Percentiles rank a stretch among this genome's conserved stretches.
phyloP scores from a whole-genome alignment of 2,329 filamentous ascomycete genomes.

The Dactylellina parvicollis region DNA sequence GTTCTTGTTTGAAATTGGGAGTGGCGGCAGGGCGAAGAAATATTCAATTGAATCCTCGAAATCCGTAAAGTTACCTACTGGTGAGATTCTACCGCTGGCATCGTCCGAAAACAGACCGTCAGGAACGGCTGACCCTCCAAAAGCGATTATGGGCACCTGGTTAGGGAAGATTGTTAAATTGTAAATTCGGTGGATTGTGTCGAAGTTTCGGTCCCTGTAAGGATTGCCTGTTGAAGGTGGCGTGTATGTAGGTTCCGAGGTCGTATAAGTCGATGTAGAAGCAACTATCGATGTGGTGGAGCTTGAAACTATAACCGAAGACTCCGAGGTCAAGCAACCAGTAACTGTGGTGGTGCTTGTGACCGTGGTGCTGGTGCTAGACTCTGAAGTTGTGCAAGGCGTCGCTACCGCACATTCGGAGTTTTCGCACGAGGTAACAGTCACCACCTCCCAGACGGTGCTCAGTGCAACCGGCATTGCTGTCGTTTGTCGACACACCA shows the following conservation, averaged over 20 bases:
- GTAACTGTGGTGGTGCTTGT: slow-evolving; percentile 13
- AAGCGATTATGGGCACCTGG: slow-evolving; percentile 60
- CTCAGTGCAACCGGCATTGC: slow-evolving; percentile 19
- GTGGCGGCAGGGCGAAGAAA: slow-evolving; percentile 63
- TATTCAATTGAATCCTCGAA: slow-evolving; percentile 64
- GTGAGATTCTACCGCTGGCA: slow-evolving; percentile 62
- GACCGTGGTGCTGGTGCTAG: neutral
- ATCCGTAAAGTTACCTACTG: slow-evolving; percentile 63
- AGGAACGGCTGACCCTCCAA: slow-evolving; percentile 61
- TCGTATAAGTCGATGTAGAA: slow-evolving; percentile 16
- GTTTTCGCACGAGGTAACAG: slow-evolving; percentile 26
- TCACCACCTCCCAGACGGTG: slow-evolving; percentile 42
- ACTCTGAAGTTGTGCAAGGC: slow-evolving; percentile 14
- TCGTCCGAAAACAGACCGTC: slow-evolving; percentile 61
- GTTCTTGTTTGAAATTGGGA: slow-evolving; percentile 58
- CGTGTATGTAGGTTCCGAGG: slow-evolving; percentile 6
- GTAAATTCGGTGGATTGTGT: slow-evolving; percentile 62
- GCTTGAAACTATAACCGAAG: neutral
- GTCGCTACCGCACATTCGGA: slow-evolving; percentile 7
- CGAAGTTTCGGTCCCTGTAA: slow-evolving; percentile 59
- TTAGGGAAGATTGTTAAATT: slow-evolving; percentile 62
- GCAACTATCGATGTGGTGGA: slow-evolving; percentile 2
- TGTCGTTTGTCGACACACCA: slow-evolving; percentile 12
- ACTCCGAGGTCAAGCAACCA: neutral
- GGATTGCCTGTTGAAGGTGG: slow-evolving; percentile 20